phyloP scores from a whole-genome alignment of 2,329 filamentous ascomycete species.

The Hirsutella minnesotensis region DNA sequence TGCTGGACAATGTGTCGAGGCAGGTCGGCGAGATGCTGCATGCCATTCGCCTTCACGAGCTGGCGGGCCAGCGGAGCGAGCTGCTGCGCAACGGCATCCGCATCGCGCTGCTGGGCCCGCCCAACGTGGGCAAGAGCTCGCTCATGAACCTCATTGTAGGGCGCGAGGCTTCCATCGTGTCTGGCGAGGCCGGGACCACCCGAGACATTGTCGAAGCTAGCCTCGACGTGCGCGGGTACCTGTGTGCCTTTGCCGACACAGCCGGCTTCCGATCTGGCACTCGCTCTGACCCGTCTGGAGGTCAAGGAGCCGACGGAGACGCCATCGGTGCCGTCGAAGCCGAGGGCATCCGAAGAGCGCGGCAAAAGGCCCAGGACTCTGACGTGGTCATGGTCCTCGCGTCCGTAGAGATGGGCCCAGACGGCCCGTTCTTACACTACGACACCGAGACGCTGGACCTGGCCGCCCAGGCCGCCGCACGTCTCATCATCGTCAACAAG shows the following conservation, averaged over 20 bases:
- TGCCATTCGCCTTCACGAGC: constrained; percentile 57
- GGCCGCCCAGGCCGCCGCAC: constrained; percentile 34
- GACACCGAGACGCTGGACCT: constrained; percentile 44
- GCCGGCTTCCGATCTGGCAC: constrained; percentile 62
- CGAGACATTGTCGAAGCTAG: constrained; percentile 87
- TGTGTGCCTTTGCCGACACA: constrained; percentile 91
- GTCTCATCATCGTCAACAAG: constrained; percentile 52
- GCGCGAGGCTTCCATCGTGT: constrained; percentile 89
- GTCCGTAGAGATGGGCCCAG: constrained; percentile 48
- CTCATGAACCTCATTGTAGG: constrained; percentile 84
- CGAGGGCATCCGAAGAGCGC: constrained; percentile 83
- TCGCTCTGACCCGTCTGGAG: neutral
- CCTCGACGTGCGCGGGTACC: constrained; percentile 78
- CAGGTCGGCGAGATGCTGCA: constrained; percentile 51
- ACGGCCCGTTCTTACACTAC: constrained; percentile 31
- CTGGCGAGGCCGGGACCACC: constrained; percentile 83
- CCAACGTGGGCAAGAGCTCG: constrained; percentile 92
- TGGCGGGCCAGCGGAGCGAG: constrained; percentile 71
- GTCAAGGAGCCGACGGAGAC: constrained; percentile 3
- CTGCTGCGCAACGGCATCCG: constrained; percentile 75
- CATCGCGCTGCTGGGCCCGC: constrained; percentile 77
- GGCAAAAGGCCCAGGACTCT: constrained; percentile 66
- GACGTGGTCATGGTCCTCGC: constrained; percentile 77
- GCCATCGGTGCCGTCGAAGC: constrained; percentile 64
- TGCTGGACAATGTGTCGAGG: constrained; percentile 56